Evolutionary conservation across 148 eudicot genomes (phyloP).

Genomic region (Beta vulgaris): DNA sequence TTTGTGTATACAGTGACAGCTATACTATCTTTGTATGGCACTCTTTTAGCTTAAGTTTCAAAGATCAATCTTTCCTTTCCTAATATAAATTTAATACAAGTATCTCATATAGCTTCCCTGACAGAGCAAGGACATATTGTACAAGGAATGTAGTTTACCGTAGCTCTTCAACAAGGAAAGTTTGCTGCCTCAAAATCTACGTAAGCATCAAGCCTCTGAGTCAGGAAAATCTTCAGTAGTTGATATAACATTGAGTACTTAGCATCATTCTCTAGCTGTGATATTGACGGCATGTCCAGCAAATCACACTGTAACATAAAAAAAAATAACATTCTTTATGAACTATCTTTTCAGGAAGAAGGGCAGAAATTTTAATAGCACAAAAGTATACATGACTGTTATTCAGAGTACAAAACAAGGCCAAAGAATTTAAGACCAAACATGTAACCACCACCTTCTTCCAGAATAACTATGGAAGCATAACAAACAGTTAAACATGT

Average conservation of each 20-base stretch:
- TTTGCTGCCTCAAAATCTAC: constrained; percentile 63
- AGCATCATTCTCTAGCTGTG: constrained; percentile 80
- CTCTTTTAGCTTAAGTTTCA: too few species aligned
- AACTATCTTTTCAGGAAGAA: not conserved
- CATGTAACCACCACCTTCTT: not conserved
- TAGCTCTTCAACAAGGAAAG: constrained; percentile 52
- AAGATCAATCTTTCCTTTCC: not conserved
- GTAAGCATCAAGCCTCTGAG: constrained; percentile 78
- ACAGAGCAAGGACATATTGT: not conserved
- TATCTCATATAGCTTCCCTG: not conserved
- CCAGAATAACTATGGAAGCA: not conserved
- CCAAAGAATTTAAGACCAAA: not conserved
- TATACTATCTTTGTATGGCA: not conserved
- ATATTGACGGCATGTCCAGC: constrained; percentile 80
- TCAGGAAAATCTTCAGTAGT: constrained; percentile 73
- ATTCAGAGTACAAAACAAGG: not conserved
- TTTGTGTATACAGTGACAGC: too few species aligned
- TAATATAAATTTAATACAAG: not conserved
- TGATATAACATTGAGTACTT: constrained; percentile 63
- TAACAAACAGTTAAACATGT: not conserved
- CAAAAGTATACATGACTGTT: not conserved
- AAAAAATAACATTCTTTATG: not conserved
- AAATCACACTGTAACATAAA: constrained; percentile 67
- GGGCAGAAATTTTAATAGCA: not conserved
- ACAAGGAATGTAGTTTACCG: constrained; percentile 39